Evolutionary conservation across 495 filamentous ascomycete genomes (phyloP).

Genomic region (Penicillium crystallinum): DNA sequence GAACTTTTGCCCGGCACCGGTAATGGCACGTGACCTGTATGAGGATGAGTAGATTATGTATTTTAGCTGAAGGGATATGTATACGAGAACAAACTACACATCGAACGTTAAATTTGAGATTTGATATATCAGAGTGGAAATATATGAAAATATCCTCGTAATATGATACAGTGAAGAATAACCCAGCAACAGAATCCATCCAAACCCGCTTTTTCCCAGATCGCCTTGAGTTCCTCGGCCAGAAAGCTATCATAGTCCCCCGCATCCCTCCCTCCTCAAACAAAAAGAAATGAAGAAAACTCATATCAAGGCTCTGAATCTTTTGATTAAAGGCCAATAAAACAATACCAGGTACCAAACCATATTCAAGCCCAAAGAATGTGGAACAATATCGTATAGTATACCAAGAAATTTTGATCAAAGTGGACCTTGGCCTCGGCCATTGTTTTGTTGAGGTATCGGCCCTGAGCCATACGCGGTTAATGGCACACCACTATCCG

Average conservation of each 20-base stretch:
- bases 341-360: neutral
- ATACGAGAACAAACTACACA: neutral
- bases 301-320: neutral
- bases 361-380: neutral
- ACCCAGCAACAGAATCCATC: neutral
- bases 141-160: neutral
- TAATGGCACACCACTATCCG: conserved; percentile 14
- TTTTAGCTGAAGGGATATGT: neutral
- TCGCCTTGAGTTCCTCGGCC: neutral
- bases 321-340: neutral
- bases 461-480: conserved; percentile 12
- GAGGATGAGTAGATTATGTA: neutral
- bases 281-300: no score
- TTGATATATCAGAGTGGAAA: conserved; percentile 3
- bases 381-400: neutral
- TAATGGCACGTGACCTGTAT: neutral
- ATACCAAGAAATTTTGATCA: neutral
- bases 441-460: conserved; percentile 11
- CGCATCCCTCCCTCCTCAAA: neutral
- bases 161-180: neutral
- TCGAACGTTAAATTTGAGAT: neutral
- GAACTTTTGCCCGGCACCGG: neutral
- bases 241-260: neutral
- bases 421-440: conserved; percentile 8
- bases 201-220: neutral